A percentile compares a stretch with the other conserved stretches of the same genome.
These are phyloP conservation scores for Micractinium conductrix DNA, from an alignment of 139 green algal species.

Conservation along the genomic window DNA sequence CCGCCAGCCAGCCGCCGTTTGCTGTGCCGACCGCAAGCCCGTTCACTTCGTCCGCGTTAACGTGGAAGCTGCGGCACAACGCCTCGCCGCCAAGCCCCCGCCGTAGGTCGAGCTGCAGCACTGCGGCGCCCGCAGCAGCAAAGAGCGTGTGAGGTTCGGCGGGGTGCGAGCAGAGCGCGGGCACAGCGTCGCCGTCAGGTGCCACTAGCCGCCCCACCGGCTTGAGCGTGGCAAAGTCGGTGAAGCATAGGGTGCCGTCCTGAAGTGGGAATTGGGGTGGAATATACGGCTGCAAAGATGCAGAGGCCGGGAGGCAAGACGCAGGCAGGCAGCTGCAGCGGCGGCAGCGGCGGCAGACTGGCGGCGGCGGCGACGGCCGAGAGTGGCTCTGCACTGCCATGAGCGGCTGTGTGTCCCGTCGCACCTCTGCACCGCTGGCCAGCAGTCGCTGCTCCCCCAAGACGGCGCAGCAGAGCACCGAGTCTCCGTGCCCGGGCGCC, in stretches of 20 bases:
- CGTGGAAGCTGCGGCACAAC: constrained; percentile 28
- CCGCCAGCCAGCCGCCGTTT: constrained; percentile 53
- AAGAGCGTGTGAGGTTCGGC: constrained; percentile 14
- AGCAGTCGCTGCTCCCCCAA: constrained; percentile 15
- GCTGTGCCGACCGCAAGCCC: constrained; percentile 32
- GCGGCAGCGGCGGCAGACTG: not conserved
- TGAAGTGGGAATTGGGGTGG: not conserved
- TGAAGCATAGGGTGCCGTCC: constrained; percentile 38
- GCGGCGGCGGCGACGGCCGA: not conserved
- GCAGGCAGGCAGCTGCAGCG: not conserved
- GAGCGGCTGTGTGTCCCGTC: not conserved
- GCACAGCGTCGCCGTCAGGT: constrained; percentile 12
- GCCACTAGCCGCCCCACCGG: not conserved
- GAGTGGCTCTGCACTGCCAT: not conserved
- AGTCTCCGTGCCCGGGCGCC: constrained; percentile 9
- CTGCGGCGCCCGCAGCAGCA: not conserved
- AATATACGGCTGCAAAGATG: not conserved
- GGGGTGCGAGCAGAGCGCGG: constrained; percentile 17
- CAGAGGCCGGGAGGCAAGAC: not conserved
- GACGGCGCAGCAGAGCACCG: constrained; percentile 15
- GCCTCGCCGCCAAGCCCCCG: constrained; percentile 13
- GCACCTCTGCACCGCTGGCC: constrained; percentile 39
- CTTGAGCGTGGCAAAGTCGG: constrained; percentile 27
- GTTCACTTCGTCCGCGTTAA: constrained; percentile 61
- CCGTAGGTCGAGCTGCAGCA: constrained; percentile 42